Evolutionary conservation across 2,329 filamentous ascomycete genomes (phyloP).

Genomic region (Penicillium sp.): DNA sequence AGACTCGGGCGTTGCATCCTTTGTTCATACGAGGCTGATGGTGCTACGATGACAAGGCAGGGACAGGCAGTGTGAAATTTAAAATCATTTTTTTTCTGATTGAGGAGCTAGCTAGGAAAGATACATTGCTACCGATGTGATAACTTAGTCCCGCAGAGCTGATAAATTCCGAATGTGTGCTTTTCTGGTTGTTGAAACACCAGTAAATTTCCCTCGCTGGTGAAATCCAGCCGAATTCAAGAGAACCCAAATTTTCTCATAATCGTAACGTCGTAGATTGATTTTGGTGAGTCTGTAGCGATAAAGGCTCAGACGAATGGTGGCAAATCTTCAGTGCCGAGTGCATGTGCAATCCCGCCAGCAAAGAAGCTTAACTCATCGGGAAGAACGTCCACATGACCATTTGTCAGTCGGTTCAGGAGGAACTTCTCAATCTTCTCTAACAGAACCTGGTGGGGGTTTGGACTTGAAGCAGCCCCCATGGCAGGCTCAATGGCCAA

Average conservation of each 20-base stretch:
- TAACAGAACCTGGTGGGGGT: constrained; percentile 26
- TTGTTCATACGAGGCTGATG: background rate
- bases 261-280: constrained; percentile 24
- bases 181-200: constrained; percentile 12
- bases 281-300: constrained; percentile 1
- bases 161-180: constrained; percentile 3
- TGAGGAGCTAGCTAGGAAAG: background rate
- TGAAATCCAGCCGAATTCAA: constrained; percentile 2
- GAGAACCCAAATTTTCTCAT: constrained; percentile 14
- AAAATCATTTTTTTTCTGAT: background rate
- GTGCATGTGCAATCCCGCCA: constrained; percentile 37
- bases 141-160: background rate
- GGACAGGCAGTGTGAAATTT: background rate
- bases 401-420: constrained; percentile 33
- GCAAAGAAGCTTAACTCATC: constrained; percentile 45
- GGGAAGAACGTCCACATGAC: constrained; percentile 31
- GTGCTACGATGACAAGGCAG: background rate
- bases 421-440: constrained; percentile 38
- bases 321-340: constrained; percentile 23
- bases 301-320: background rate
- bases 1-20: background rate
- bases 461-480: background rate
- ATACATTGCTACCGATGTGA: background rate
- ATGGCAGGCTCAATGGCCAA: constrained; percentile 11
- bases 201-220: constrained; percentile 9